phyloP scores from a whole-genome alignment of 176 grass and related monocot genomes.

The Rhynchospora breviuscula region DNA sequence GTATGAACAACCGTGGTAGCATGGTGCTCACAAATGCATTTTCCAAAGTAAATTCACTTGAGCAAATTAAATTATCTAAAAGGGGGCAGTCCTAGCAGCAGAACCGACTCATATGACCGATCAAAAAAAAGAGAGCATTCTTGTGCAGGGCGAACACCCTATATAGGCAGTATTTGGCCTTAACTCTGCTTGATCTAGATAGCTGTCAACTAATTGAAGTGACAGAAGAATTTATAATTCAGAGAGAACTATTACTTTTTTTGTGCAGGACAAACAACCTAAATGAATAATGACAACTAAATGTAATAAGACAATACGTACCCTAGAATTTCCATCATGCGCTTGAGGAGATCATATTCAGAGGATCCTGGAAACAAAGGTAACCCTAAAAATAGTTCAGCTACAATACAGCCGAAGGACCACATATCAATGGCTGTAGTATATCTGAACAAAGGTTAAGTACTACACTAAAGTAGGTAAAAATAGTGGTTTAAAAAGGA shows the following conservation, averaged over 20 bases:
- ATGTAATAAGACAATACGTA: slow-evolving; percentile 31
- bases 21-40: not conserved
- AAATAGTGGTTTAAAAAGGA: slow-evolving; percentile 19
- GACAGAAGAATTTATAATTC: not conserved
- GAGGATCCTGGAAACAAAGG: slow-evolving; percentile 97
- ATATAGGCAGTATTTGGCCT: not conserved
- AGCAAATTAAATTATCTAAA: slow-evolving; percentile 6
- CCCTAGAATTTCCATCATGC: slow-evolving; percentile 89
- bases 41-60: slow-evolving; percentile 4
- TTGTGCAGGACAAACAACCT: not conserved
- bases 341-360: slow-evolving; percentile 87
- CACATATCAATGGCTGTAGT: slow-evolving; percentile 97
- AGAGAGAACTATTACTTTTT: not conserved
- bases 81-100: not conserved
- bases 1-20: not conserved
- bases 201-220: not conserved
- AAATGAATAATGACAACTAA: slow-evolving; percentile 15
- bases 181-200: not conserved
- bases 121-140: not conserved
- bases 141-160: not conserved
- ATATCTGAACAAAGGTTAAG: slow-evolving; percentile 84
- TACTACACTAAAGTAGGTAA: slow-evolving; percentile 25
- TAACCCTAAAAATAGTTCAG: slow-evolving; percentile 85
- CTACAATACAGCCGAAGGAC: slow-evolving; percentile 94
- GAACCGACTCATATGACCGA: not conserved